phyloP scores from a whole-genome alignment of 371 early-diverging fungal species.

The Syncephalastrum monosporum region DNA sequence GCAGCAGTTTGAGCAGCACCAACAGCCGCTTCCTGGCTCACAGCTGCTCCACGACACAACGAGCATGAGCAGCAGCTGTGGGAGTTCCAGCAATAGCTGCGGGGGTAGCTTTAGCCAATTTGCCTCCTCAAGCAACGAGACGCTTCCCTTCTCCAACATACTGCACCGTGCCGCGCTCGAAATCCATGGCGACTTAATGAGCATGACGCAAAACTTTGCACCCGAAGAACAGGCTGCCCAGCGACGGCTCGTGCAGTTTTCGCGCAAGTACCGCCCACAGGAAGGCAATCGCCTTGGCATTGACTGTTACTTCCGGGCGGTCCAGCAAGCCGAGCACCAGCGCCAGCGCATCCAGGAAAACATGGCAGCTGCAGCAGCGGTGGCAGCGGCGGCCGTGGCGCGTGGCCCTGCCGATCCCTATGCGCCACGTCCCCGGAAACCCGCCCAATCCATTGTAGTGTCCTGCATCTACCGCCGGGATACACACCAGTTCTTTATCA shows the following conservation, averaged over 20 bases:
- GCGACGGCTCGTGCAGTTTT: constrained; percentile 76
- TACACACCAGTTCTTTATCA: constrained; percentile 72
- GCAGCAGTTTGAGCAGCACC: constrained; percentile 11
- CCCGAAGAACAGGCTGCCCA: constrained; percentile 63
- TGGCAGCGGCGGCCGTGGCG: constrained; percentile 17
- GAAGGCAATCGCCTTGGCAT: constrained; percentile 14
- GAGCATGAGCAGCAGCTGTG: constrained; percentile 4
- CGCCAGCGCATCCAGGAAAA: constrained; percentile 17
- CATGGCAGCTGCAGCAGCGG: constrained; percentile 19
- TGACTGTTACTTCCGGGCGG: constrained; percentile 46
- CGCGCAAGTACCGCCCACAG: constrained; percentile 22
- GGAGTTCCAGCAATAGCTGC: not conserved
- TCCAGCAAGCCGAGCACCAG: constrained; percentile 39
- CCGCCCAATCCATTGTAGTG: constrained; percentile 46
- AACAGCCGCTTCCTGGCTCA: constrained; percentile 1
- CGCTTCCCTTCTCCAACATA: constrained; percentile 51
- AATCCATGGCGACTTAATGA: constrained; percentile 61
- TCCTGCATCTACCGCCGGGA: constrained; percentile 86
- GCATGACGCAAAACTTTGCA: constrained; percentile 61
- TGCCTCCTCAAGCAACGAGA: not conserved
- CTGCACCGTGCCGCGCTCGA: constrained; percentile 71
- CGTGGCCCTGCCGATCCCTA: not conserved
- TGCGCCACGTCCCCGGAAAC: not conserved
- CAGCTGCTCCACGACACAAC: not conserved
- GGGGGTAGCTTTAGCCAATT: not conserved